phyloP scores from a whole-genome alignment of 2,329 filamentous ascomycete genomes.

The Drechslerella dactyloides region DNA sequence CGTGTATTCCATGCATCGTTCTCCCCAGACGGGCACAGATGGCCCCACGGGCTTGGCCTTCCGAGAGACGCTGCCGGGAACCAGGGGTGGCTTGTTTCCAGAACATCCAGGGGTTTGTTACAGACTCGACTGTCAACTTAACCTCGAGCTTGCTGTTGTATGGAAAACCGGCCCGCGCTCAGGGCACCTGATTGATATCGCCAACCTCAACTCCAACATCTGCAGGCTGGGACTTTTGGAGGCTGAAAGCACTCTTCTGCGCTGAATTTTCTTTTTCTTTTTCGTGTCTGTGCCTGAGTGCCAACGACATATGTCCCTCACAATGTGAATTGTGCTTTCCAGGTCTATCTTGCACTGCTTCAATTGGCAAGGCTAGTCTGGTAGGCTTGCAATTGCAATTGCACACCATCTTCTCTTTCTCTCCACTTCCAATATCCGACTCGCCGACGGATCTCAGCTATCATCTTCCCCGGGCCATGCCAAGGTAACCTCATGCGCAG shows the following conservation, averaged over 20 bases:
- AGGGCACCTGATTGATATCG: slow-evolving; percentile 44
- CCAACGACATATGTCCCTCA: slow-evolving; percentile 3
- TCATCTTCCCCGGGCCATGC: slow-evolving; percentile 29
- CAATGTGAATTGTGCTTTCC: slow-evolving; percentile 35
- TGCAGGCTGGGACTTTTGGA: slow-evolving; percentile 15
- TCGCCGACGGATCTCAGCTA: slow-evolving; percentile 47
- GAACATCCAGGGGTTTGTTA: slow-evolving; percentile 49
- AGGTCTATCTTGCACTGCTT: slow-evolving; percentile 10
- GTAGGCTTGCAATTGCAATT: background rate
- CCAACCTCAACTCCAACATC: slow-evolving; percentile 34
- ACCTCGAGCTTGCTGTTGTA: slow-evolving; percentile 19
- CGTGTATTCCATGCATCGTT: background rate
- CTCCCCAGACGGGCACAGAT: background rate
- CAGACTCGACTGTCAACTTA: slow-evolving; percentile 28
- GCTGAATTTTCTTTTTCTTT: slow-evolving; percentile 45
- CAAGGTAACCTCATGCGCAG: slow-evolving; percentile 24
- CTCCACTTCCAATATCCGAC: slow-evolving; percentile 51
- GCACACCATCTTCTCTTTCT: background rate
- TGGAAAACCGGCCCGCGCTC: slow-evolving; percentile 48
- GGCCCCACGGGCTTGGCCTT: slow-evolving; percentile 22
- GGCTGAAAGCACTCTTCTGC: slow-evolving; percentile 5
- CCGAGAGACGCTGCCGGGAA: background rate
- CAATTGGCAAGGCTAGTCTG: slow-evolving; percentile 10
- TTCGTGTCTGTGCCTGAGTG: slow-evolving; percentile 9
- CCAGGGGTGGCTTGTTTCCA: slow-evolving; percentile 30